Conservation (phyloP, 2,329 filamentous ascomycete genomes). For the Paecilomyces sp. region DNA sequence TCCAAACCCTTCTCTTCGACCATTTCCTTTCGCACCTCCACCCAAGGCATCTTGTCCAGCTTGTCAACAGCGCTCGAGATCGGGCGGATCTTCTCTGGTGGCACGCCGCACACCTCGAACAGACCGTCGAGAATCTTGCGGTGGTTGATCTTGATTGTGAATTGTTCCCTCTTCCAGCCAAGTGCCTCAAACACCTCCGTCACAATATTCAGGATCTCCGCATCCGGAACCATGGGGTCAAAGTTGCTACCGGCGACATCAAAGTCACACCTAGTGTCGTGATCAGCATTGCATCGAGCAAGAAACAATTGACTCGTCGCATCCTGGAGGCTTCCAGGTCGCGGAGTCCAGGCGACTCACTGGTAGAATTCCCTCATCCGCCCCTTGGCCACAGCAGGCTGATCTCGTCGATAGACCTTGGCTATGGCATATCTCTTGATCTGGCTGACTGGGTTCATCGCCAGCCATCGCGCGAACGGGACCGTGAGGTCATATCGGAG, state of each 20-base stretch:
- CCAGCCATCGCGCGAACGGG: constrained; percentile 84
- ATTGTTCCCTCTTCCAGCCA: constrained; percentile 59
- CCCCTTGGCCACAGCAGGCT: constrained; percentile 81
- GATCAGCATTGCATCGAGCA: neutral
- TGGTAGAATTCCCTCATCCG: constrained; percentile 96
- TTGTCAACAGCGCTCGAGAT: constrained; percentile 95
- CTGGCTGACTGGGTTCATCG: constrained; percentile 78
- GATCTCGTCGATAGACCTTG: constrained; percentile 79
- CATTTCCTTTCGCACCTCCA: constrained; percentile 87
- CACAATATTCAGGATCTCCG: constrained; percentile 78
- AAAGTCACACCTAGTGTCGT: constrained; percentile 66
- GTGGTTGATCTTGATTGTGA: constrained; percentile 93
- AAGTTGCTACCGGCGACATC: constrained; percentile 77
- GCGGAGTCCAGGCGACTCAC: constrained; percentile 6
- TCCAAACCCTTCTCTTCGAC: constrained; percentile 81
- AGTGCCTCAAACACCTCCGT: constrained; percentile 79
- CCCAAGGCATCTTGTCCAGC: constrained; percentile 87
- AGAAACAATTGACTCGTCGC: neutral
- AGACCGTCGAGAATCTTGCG: constrained; percentile 88
- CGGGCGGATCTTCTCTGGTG: constrained; percentile 74
- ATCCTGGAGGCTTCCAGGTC: neutral
- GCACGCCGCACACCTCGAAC: constrained; percentile 86
- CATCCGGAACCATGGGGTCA: constrained; percentile 87
- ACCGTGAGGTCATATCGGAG: constrained; percentile 84
- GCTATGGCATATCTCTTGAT: constrained; percentile 95